Conservation (phyloP, 257 asterid species). For the Sherardia arvensis region DNA sequence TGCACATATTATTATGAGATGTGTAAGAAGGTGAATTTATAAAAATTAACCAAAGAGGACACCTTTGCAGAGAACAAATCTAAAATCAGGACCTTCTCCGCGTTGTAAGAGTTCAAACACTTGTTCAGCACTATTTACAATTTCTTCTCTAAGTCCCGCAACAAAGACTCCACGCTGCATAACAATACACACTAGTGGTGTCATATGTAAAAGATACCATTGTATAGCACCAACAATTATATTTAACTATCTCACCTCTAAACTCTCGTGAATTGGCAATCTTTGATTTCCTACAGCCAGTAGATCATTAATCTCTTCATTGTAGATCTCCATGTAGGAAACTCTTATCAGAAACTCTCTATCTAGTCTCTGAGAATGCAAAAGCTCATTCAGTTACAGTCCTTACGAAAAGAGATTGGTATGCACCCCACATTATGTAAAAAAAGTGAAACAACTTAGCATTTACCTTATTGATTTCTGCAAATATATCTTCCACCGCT, state of each 20-base stretch:
- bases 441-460: neutral
- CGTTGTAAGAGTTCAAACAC: conserved; percentile 73
- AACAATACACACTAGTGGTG: conserved; percentile 14
- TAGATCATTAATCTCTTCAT: conserved; percentile 91
- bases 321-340: conserved; percentile 97
- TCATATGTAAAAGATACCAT: conserved; percentile 6
- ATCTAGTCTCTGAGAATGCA: conserved; percentile 39
- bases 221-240: conserved; percentile 1
- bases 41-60: neutral
- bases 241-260: conserved; percentile 52
- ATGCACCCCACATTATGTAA: neutral
- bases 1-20: conserved; percentile 26
- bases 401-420: conserved; percentile 3
- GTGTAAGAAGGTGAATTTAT: neutral
- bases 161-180: conserved; percentile 94
- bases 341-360: conserved; percentile 92
- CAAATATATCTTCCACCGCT: conserved; percentile 77
- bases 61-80: neutral
- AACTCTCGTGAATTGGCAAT: conserved; percentile 94
- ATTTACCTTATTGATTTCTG: conserved; percentile 53
- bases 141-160: conserved; percentile 95
- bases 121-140: conserved; percentile 76
- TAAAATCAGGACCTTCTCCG: conserved; percentile 76
- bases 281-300: conserved; percentile 83
- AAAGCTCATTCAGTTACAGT: neutral